Percentiles rank a stretch among this genome's conserved stretches.
phyloP scores from a whole-genome alignment of 495 filamentous ascomycete species.

The Hypomontagnella monticulosa region DNA sequence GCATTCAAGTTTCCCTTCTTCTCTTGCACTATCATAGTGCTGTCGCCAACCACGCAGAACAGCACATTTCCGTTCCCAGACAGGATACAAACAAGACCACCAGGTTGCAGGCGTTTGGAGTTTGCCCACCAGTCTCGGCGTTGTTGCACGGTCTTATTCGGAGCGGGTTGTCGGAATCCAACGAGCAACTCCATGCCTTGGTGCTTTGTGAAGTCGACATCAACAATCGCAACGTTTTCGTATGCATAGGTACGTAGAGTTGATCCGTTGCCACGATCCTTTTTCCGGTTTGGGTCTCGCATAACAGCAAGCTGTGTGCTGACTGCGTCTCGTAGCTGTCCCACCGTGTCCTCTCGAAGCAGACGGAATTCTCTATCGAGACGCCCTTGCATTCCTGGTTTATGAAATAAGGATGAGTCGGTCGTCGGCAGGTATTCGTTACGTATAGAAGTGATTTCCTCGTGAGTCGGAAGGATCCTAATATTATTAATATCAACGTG shows the following conservation, averaged over 20 bases:
- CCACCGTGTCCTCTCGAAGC: slow-evolving; percentile 71
- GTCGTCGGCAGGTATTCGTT: slow-evolving; percentile 69
- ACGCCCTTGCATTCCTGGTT: slow-evolving; percentile 65
- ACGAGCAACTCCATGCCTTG: slow-evolving; percentile 65
- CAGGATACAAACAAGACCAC: slow-evolving; percentile 68
- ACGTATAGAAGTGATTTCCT: slow-evolving; percentile 65
- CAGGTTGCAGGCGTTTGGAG: slow-evolving; percentile 64
- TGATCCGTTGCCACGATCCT: slow-evolving; percentile 26
- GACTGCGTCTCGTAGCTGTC: slow-evolving; percentile 68
- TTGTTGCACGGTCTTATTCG: slow-evolving; percentile 42
- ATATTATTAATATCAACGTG: slow-evolving; percentile 67
- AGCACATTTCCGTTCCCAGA: slow-evolving; percentile 55
- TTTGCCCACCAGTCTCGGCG: slow-evolving; percentile 69
- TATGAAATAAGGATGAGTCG: slow-evolving; percentile 62
- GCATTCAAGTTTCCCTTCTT: neutral
- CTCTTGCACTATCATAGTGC: slow-evolving; percentile 34
- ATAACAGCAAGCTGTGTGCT: slow-evolving; percentile 50
- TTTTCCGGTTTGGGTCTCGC: slow-evolving; percentile 7
- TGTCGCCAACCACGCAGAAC: slow-evolving; percentile 65
- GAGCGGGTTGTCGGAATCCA: slow-evolving; percentile 64
- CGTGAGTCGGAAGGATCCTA: slow-evolving; percentile 68
- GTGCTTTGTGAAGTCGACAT: slow-evolving; percentile 55
- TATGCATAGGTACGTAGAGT: slow-evolving; percentile 53
- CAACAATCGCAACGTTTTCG: slow-evolving; percentile 46
- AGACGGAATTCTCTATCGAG: slow-evolving; percentile 78